These are phyloP conservation scores for Suillus discolor DNA, from an alignment of 768 basidiomycete genomes.

Conservation along the genomic window DNA sequence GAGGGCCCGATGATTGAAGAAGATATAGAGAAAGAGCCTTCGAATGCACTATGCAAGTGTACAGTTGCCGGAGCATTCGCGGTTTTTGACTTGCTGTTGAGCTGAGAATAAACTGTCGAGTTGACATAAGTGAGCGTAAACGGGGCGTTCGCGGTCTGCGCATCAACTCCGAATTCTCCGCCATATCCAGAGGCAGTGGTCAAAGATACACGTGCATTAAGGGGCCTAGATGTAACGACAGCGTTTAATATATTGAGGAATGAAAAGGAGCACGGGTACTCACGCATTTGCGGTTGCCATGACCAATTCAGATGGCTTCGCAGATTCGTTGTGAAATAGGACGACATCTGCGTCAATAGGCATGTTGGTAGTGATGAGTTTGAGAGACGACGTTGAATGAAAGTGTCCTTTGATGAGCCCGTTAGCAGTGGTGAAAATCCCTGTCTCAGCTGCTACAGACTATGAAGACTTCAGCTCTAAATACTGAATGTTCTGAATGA, in stretches of 20 bases:
- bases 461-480: conserved; percentile 14
- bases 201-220: conserved; percentile 20
- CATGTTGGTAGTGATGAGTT: conserved; percentile 38
- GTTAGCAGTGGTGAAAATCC: conserved; percentile 33
- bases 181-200: conserved; percentile 15
- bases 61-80: conserved; percentile 39
- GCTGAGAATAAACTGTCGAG: conserved; percentile 37
- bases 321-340: conserved; percentile 17
- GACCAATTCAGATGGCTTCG: background rate
- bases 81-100: conserved; percentile 32
- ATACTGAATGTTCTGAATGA: background rate
- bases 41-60: conserved; percentile 36
- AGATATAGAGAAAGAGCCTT: conserved; percentile 39
- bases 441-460: conserved; percentile 32
- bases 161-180: conserved; percentile 35
- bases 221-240: conserved; percentile 13
- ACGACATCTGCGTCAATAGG: conserved; percentile 31
- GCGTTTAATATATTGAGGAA: background rate
- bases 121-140: conserved; percentile 32
- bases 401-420: conserved; percentile 40
- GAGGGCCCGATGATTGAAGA: conserved; percentile 18
- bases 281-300: background rate
- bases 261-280: background rate
- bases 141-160: conserved; percentile 36
- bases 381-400: conserved; percentile 29